These are phyloP conservation scores for Gonium pectorale DNA, from an alignment of 139 green algal genomes.

Conservation along the genomic window DNA sequence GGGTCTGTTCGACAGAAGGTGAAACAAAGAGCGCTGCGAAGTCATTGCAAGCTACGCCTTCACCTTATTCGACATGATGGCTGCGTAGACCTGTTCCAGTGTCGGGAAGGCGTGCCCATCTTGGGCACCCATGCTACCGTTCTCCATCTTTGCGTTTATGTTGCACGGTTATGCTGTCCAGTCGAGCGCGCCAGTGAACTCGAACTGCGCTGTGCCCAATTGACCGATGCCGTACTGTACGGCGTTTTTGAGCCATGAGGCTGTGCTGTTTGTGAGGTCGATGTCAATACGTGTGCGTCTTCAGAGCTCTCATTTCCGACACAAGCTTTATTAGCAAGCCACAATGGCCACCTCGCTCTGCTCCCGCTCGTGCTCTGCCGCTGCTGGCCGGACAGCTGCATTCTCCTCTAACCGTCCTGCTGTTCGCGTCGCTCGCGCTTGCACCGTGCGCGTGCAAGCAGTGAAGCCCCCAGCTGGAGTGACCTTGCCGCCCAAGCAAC, in stretches of 20 bases:
- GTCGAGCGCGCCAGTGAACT: too few relatives aligned
- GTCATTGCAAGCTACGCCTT: background rate
- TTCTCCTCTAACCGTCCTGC: background rate
- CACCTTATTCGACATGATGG: constrained; percentile 40
- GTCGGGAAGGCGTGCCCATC: background rate
- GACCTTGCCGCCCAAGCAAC: constrained; percentile 62
- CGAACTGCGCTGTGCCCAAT: too few relatives aligned
- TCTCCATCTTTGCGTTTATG: too few relatives aligned
- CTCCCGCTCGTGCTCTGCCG: background rate
- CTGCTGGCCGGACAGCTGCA: too few relatives aligned
- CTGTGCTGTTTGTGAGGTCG: too few relatives aligned
- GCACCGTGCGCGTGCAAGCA: constrained; percentile 27
- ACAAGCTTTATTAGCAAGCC: too few relatives aligned
- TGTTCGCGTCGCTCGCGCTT: background rate
- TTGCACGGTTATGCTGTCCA: too few relatives aligned
- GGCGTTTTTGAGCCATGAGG: too few relatives aligned
- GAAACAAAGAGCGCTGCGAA: background rate
- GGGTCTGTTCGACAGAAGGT: too few relatives aligned
- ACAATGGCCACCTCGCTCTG: background rate
- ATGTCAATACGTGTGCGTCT: too few relatives aligned
- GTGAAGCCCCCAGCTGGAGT: constrained; percentile 66
- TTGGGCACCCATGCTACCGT: background rate
- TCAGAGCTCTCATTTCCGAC: too few relatives aligned
- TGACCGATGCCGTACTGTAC: too few relatives aligned
- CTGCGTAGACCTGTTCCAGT: constrained; percentile 32